Evolutionary conservation across 148 eudicot genomes (phyloP), one percentile per base, ranked within the genome.

Genomic region (Diospyros kaki): DNA sequence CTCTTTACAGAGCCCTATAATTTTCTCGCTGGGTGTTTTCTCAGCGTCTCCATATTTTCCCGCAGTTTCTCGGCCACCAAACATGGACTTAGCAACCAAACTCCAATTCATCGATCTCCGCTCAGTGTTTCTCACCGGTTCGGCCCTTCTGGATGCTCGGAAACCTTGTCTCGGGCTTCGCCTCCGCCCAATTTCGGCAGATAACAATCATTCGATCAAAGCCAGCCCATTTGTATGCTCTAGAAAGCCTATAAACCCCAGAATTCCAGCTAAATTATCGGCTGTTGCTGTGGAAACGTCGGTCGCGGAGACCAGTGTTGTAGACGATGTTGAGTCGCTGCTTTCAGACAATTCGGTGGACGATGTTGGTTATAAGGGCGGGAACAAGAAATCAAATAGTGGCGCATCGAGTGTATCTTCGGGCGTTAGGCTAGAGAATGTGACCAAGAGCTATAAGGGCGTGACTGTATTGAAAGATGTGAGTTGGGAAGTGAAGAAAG

Each of bases 401-500:
- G 97, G 98, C 51, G 99, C 99, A 1, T 93, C 98, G 48, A 87
- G 88, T 70, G 84, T 96, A 50, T 89, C 98, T 1, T 96, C 99
- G 7, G 99, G 98, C 50, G 87, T 91, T 55, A 87, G 90, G 84
- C 74, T 96, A 74, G 99, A 93, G 75, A 96, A 96, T 64, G 82
- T 96, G 8, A 86, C 84, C 50, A 93, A 96, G 80, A 81, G 81
- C 68, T 95, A 92, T 67, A 91, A 93, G 77, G 98, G 98, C 5
- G 93, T 83, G 12, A 93, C 97, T 58, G 88, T 95, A 58, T 64
- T 95, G 87, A 87, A 86, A 74, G 80, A 95, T 75, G 93, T 93
- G 62, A 88, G 62, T 68, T 95, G 99, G 99, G 99, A 95, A 46
- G 99, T 95, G 73, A 93, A 93, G 74, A 93, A 93, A 72, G 94